Evolutionary conservation across 2,329 filamentous ascomycete species (phyloP), one percentile per base, ranked within the genome.

Genomic region (Trichoderma sp.): DNA sequence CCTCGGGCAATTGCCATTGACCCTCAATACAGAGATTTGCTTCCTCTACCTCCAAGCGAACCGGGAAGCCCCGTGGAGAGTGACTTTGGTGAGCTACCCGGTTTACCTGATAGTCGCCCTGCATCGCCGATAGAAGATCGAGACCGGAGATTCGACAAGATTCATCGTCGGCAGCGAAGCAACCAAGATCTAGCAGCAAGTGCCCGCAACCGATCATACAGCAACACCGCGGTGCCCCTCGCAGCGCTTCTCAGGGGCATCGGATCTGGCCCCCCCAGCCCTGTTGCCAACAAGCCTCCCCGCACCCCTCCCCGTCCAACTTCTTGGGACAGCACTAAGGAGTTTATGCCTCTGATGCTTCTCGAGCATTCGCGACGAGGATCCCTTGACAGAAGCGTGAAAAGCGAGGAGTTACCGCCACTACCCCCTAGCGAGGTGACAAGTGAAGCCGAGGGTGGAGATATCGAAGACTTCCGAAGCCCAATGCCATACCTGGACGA

Each of bases 281-380:
- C 84, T 2, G 64, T 63, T 24, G 49, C 66, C 1, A 75, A 77
- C 21, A 74, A 75, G 34, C 83, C 84, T 5, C 81, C 80, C 18
- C 66, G 66, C 43, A 61, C 56, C 30, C 76, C 79, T 52, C 75
- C 82, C 26, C 83, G 88, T 5, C 87, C 87, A 14, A 87, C 81
- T 14, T 89, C 87, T 0, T 90, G 87, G 87, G 87, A 89, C 55
- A 87, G 80, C 71, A 85, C 84, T 21, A 86, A 86, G 66, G 93
- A 96, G 76, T 90, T 94, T 74, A 90, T 91, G 73, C 94, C 94
- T 0, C 81, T 97, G 10, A 95, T 92, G 79, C 88, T 97, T 26
- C 87, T 97, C 7, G 92, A 96, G 77, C 89, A 82, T 71, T 82
- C 81, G 4, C 81, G 83, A 10, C 80, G 82, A 52, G 78, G 78